Evolutionary conservation across 192 early-diverging fungal genomes (phyloP).

Genomic region (Coemansia asiatica): DNA sequence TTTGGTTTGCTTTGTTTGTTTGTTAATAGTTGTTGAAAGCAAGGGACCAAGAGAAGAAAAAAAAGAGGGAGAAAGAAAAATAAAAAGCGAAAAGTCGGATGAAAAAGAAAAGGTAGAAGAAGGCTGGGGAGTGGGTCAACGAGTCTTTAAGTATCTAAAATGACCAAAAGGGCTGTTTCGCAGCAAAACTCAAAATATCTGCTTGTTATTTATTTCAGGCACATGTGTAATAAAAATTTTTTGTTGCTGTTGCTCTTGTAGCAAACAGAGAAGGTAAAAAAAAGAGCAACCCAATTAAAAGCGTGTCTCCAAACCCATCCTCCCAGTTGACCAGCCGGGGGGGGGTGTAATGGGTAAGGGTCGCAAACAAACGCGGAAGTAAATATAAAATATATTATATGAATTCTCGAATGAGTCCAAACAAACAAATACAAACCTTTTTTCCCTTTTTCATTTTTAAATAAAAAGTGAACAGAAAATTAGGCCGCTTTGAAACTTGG

Average conservation of each 20-base stretch:
- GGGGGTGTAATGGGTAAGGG: background rate
- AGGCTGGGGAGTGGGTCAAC: background rate
- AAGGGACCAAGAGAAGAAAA: background rate
- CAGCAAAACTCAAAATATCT: background rate
- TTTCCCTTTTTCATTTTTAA: background rate
- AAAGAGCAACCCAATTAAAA: background rate
- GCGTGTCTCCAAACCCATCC: background rate
- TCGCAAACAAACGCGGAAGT: background rate
- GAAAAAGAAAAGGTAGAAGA: background rate
- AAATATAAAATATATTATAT: background rate
- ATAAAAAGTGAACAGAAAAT: background rate
- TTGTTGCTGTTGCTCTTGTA: background rate
- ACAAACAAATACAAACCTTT: background rate
- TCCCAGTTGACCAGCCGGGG: background rate
- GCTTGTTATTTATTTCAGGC: constrained; percentile 1
- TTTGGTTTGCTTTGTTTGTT: no score
- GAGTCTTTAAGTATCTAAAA: background rate
- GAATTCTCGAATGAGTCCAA: constrained; percentile 1
- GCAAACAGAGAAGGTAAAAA: background rate
- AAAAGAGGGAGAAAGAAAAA: background rate
- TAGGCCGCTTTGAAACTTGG: background rate
- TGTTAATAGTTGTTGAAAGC: background rate
- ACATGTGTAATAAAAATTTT: background rate
- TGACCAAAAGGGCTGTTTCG: background rate
- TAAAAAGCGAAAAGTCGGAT: background rate